Evolutionary conservation across 495 filamentous ascomycete genomes (phyloP).

Genomic region (Hypomontagnella submonticulosa): DNA sequence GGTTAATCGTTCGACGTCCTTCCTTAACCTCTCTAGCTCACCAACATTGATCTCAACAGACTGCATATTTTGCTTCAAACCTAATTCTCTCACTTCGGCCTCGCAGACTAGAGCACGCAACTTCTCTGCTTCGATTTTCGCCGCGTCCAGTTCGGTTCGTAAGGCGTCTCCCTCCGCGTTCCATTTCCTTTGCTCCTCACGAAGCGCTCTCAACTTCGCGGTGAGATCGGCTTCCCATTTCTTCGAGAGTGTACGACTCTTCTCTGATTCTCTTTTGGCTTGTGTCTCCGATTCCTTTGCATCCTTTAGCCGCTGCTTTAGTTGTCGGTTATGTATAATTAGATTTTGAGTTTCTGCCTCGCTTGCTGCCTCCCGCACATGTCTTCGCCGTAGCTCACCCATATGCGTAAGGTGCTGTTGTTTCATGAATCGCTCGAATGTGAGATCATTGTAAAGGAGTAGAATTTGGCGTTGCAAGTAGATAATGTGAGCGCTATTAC

Average conservation of each 20-base stretch:
- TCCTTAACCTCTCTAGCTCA: slow-evolving; percentile 67
- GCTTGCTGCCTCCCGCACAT: slow-evolving; percentile 73
- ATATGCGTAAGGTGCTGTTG: slow-evolving; percentile 80
- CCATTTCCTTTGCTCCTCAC: slow-evolving; percentile 77
- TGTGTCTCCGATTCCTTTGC: slow-evolving; percentile 70
- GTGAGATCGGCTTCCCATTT: slow-evolving; percentile 76
- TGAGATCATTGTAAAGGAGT: slow-evolving; percentile 76
- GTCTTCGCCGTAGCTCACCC: slow-evolving; percentile 72
- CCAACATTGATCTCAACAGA: slow-evolving; percentile 67
- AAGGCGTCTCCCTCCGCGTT: slow-evolving; percentile 62
- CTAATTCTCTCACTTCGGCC: slow-evolving; percentile 69
- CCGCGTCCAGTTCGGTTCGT: slow-evolving; percentile 62
- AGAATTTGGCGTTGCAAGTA: slow-evolving; percentile 73
- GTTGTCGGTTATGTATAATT: slow-evolving; percentile 74
- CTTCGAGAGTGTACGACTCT: slow-evolving; percentile 70
- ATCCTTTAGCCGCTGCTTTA: slow-evolving; percentile 73
- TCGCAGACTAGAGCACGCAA: slow-evolving; percentile 68
- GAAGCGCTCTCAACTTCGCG: slow-evolving; percentile 66
- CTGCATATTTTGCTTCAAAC: slow-evolving; percentile 67
- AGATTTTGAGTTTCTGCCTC: slow-evolving; percentile 82
- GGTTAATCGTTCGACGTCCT: slow-evolving; percentile 67
- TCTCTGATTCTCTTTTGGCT: slow-evolving; percentile 72
- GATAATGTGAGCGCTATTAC: slow-evolving; percentile 57
- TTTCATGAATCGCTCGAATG: slow-evolving; percentile 80
- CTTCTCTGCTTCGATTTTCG: slow-evolving; percentile 62